Conservation (phyloP, 2,329 filamentous ascomycete genomes). For the Pestalotiopsis sp. region DNA sequence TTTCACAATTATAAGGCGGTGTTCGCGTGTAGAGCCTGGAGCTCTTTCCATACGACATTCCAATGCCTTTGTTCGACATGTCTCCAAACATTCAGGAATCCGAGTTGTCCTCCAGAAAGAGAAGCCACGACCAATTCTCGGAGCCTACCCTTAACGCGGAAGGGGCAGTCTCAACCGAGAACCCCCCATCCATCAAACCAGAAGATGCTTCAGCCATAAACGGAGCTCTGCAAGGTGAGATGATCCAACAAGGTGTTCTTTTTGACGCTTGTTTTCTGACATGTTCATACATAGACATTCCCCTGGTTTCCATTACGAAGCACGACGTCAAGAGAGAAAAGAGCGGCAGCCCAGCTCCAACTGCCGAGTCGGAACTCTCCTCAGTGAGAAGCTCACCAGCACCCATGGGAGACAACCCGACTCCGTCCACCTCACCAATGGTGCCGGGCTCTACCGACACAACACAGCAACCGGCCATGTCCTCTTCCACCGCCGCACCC, state of each 20-base stretch:
- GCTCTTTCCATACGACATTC: constrained; percentile 11
- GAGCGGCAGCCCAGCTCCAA: constrained; percentile 32
- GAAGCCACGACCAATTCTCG: constrained; percentile 47
- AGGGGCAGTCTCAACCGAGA: constrained; percentile 19
- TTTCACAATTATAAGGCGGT: background rate
- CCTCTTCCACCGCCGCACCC: constrained; percentile 16
- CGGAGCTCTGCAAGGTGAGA: constrained; percentile 3
- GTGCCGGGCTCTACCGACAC: constrained; percentile 12
- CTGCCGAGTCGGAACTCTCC: constrained; percentile 45
- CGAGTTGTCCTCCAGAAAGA: constrained; percentile 44
- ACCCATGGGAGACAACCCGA: constrained; percentile 27
- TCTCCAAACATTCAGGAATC: constrained; percentile 50
- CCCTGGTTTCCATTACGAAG: constrained; percentile 11
- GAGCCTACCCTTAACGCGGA: constrained; percentile 22
- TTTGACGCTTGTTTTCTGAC: constrained; percentile 22
- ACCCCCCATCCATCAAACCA: background rate
- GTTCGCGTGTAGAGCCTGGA: constrained; percentile 10
- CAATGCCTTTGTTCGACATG: constrained; percentile 51
- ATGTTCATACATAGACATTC: constrained; percentile 2
- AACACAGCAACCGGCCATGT: background rate
- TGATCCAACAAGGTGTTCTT: constrained; percentile 17
- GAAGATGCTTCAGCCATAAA: background rate
- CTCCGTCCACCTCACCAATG: constrained; percentile 22
- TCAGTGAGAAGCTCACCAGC: constrained; percentile 41
- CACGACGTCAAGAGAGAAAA: constrained; percentile 6